Conservation (phyloP, 2,329 filamentous ascomycete species). For the Talaromyces sp. region DNA sequence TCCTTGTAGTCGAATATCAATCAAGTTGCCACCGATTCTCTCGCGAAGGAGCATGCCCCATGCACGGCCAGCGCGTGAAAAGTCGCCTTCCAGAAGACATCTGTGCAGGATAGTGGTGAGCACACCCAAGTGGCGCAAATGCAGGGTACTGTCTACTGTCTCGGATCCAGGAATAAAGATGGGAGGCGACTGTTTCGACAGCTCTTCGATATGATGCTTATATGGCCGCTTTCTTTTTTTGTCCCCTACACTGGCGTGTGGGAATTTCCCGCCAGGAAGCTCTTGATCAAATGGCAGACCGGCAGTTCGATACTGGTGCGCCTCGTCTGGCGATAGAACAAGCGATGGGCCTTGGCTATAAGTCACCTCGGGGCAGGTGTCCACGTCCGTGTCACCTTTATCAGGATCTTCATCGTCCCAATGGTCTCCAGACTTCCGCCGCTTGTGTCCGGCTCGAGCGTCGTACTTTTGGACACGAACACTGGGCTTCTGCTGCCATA, state of each 20-base stretch:
- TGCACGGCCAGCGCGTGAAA: constrained; percentile 64
- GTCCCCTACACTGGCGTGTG: constrained; percentile 23
- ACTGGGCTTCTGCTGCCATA: constrained; percentile 10
- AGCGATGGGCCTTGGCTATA: constrained; percentile 7
- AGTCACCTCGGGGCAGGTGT: constrained; percentile 5
- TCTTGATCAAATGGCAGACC: constrained; percentile 19
- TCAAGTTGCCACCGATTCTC: constrained; percentile 47
- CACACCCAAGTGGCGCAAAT: constrained; percentile 55
- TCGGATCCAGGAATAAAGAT: constrained; percentile 28
- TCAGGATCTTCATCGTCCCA: constrained; percentile 2
- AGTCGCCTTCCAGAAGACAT: constrained; percentile 65
- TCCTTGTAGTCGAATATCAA: constrained; percentile 64
- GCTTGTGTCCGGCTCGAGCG: constrained; percentile 3
- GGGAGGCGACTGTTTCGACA: constrained; percentile 27
- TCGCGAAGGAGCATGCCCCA: constrained; percentile 68
- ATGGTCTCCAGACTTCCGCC: constrained; percentile 1
- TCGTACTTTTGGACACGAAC: constrained; percentile 8
- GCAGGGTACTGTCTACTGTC: constrained; percentile 29
- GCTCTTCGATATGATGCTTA: constrained; percentile 18
- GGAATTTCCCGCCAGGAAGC: constrained; percentile 36
- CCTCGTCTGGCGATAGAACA: constrained; percentile 16
- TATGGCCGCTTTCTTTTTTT: constrained; percentile 9
- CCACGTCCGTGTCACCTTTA: constrained; percentile 2
- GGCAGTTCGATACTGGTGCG: constrained; percentile 13
- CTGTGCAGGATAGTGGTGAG: constrained; percentile 66